Base-by-base conservation (phyloP, 169 alveolate species). In the Perkinsus chesapeaki region DNA sequence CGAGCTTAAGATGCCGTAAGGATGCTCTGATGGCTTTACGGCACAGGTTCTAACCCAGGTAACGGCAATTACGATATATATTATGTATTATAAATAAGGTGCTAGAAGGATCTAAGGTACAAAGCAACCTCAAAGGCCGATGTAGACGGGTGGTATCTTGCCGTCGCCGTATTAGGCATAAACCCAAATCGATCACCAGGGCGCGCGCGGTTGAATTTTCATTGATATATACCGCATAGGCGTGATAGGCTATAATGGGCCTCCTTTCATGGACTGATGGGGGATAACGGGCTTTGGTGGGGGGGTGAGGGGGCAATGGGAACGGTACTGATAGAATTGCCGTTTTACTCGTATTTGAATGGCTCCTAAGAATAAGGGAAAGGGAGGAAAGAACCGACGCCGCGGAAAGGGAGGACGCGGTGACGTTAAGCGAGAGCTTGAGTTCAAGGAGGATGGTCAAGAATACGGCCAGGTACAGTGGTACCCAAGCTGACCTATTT, bases 371-470 rank as follows among this genome's bases (percentile, higher is more conserved):
- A 95, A 95, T 73, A 94, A 92, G 60, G 97, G 98, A 90, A 98
- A 98, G 97, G 99, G 99, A 93, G 99, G 99, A 27, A 98, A 98
- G 96, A 98, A 98, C 96, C 97, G 99, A 92, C 97, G 99, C 95
- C 96, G 99, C 94, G 99, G 99, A 47, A 98, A 98, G 96, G 98
- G 98, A 94, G 98, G 96, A 92, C 96, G 97, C 94, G 97, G 97
- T 39, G 98, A 97, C 73, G 98, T 97, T 94, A 98, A 98, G 96
- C 96, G 99, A 94, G 99, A 98, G 95, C 96, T 99, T 91, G 97
- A 96, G 73, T 98, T 98, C 95, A 99, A 99, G 94, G 99, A 98
- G 96, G 99, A 98, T 73, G 99, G 98, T 47, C 98, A 98, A 95
- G 99, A 98, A 96, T 93, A 93, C 43, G 93, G 92, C 39, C 95